phyloP scores from a whole-genome alignment of 345 rosid species.

The Acer saccharum region DNA sequence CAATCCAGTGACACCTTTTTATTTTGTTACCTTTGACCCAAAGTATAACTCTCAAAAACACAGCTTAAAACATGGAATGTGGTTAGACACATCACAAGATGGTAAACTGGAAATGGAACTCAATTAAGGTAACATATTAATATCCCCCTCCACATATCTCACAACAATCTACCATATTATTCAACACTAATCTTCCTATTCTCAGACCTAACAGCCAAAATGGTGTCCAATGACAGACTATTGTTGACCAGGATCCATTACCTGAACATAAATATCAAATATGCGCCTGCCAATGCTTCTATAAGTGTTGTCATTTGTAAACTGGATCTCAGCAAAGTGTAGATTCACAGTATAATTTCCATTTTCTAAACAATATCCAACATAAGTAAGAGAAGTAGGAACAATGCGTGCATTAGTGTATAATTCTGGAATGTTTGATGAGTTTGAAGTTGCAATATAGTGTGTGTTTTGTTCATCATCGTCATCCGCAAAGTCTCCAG shows the following conservation, averaged over 20 bases:
- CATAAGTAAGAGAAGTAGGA: conserved; percentile 63
- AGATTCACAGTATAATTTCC: conserved; percentile 60
- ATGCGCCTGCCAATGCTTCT: conserved; percentile 48
- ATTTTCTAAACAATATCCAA: conserved; percentile 57
- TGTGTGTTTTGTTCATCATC: conserved; percentile 25
- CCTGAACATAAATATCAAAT: conserved; percentile 73
- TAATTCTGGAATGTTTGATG: conserved; percentile 25
- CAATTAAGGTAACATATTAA: neutral
- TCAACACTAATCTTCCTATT: neutral
- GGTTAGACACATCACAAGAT: neutral
- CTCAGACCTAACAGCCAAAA: neutral
- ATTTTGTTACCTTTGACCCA: neutral
- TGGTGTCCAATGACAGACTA: neutral
- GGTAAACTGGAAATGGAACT: neutral
- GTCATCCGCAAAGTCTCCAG: conserved; percentile 51
- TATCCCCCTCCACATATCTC: neutral
- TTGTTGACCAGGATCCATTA: conserved; percentile 13
- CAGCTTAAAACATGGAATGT: neutral
- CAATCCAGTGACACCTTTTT: neutral
- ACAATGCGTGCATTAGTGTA: conserved; percentile 55
- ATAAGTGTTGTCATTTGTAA: conserved; percentile 37
- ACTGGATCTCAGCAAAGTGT: conserved; percentile 63
- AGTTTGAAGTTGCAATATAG: conserved; percentile 21
- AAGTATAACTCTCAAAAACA: conserved; percentile 1
- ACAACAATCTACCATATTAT: neutral